These are phyloP conservation scores for Leptographium wingfieldii DNA, from an alignment of 2,329 filamentous ascomycete genomes.

Conservation along the genomic window DNA sequence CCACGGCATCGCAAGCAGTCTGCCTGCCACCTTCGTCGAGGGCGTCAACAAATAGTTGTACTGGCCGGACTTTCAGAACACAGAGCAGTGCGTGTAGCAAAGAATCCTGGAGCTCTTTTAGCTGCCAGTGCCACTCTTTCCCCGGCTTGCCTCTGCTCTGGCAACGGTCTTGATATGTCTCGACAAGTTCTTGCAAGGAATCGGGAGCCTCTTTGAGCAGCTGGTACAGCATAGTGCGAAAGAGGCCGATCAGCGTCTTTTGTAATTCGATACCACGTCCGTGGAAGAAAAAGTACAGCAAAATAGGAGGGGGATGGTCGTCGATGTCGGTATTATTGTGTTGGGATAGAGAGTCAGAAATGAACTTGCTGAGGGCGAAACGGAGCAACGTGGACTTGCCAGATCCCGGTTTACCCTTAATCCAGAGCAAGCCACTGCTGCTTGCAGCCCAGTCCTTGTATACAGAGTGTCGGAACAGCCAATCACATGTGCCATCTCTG, in stretches of 20 bases:
- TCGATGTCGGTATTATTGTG: not conserved
- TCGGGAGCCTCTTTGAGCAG: slow-evolving; percentile 16
- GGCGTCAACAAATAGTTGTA: slow-evolving; percentile 22
- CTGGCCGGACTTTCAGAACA: slow-evolving; percentile 10
- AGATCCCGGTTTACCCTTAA: slow-evolving; percentile 24
- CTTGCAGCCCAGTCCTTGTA: slow-evolving; percentile 9
- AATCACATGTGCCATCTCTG: slow-evolving; percentile 2
- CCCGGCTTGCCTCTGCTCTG: slow-evolving; percentile 3
- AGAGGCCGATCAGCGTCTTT: slow-evolving; percentile 20
- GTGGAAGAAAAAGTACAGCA: slow-evolving; percentile 25
- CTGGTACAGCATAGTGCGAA: slow-evolving; percentile 22
- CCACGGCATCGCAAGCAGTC: slow-evolving; percentile 11
- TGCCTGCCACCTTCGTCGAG: slow-evolving; percentile 22
- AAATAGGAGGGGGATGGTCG: not conserved
- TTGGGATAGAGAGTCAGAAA: not conserved
- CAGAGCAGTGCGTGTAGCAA: slow-evolving; percentile 13
- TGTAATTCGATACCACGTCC: slow-evolving; percentile 20
- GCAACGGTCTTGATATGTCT: not conserved
- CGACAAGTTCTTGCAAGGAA: slow-evolving; percentile 4
- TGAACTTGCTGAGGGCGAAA: slow-evolving; percentile 15
- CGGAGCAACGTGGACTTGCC: slow-evolving; percentile 21
- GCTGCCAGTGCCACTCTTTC: not conserved
- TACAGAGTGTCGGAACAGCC: slow-evolving; percentile 8
- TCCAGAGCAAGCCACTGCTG: slow-evolving; percentile 21
- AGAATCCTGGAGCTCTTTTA: not conserved